Evolutionary conservation across 2,329 filamentous ascomycete genomes (phyloP).

Genomic region (Elsinoe arachidis): DNA sequence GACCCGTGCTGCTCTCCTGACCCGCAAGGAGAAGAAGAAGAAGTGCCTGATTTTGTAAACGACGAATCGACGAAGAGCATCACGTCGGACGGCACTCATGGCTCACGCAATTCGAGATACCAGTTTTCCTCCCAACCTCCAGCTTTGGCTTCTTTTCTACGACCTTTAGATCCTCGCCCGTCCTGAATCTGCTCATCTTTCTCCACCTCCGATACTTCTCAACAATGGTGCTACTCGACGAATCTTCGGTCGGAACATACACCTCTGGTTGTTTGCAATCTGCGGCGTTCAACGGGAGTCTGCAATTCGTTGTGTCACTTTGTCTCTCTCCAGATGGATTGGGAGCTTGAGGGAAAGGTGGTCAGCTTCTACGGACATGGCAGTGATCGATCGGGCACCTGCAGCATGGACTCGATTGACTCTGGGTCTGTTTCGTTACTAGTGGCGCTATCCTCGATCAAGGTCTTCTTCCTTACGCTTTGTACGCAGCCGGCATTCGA

Average conservation of each 20-base stretch:
- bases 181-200: slow-evolving; percentile 8
- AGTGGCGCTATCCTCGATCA: background rate
- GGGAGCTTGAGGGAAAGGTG: background rate
- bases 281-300: slow-evolving; percentile 18
- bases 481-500: background rate
- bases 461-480: background rate
- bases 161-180: slow-evolving; percentile 5
- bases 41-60: slow-evolving; percentile 80
- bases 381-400: background rate
- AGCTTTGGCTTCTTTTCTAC: background rate
- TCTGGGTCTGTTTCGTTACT: background rate
- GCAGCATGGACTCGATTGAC: background rate
- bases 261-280: slow-evolving; percentile 15
- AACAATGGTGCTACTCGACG: slow-evolving; percentile 5
- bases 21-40: slow-evolving; percentile 60
- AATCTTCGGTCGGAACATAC: slow-evolving; percentile 14
- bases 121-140: slow-evolving; percentile 11
- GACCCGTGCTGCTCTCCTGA: slow-evolving; percentile 82
- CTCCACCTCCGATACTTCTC: background rate
- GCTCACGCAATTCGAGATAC: slow-evolving; percentile 13
- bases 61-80: slow-evolving; percentile 21
- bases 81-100: slow-evolving; percentile 14
- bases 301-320: slow-evolving; percentile 11
- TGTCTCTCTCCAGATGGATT: background rate
- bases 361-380: background rate